These are phyloP conservation scores for Mycena crocata DNA, from an alignment of 768 basidiomycete genomes.

Conservation along the genomic window DNA sequence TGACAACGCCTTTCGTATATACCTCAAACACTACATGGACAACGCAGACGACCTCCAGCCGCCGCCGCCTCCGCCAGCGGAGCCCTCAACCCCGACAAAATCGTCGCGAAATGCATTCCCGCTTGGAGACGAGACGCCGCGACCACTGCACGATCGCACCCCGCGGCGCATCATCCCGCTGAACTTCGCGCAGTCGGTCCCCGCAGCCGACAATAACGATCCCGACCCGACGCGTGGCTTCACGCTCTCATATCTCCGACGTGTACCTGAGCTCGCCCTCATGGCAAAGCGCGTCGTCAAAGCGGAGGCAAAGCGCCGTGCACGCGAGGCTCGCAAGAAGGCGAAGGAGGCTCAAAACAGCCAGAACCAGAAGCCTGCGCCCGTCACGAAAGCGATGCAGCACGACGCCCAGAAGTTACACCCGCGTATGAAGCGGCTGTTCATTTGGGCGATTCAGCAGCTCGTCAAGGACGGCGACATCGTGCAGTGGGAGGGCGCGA, in stretches of 20 bases:
- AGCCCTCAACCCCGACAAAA: slow-evolving; percentile 53
- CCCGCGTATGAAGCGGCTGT: slow-evolving; percentile 74
- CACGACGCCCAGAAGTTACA: slow-evolving; percentile 42
- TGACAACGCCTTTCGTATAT: slow-evolving; percentile 77
- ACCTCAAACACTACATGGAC: slow-evolving; percentile 86
- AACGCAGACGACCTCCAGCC: slow-evolving; percentile 48
- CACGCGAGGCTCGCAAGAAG: slow-evolving; percentile 60
- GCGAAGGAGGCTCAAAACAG: slow-evolving; percentile 44
- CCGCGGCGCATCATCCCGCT: slow-evolving; percentile 40
- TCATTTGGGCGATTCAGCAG: slow-evolving; percentile 71
- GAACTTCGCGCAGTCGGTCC: slow-evolving; percentile 20
- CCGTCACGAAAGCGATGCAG: slow-evolving; percentile 12
- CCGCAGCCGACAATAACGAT: neutral
- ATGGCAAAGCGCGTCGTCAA: slow-evolving; percentile 75
- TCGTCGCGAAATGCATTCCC: slow-evolving; percentile 27
- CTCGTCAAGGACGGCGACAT: slow-evolving; percentile 80
- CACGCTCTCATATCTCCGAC: slow-evolving; percentile 79
- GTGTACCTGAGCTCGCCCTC: slow-evolving; percentile 77
- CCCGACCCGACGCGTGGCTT: slow-evolving; percentile 56
- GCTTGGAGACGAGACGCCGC: slow-evolving; percentile 39
- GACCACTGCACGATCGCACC: slow-evolving; percentile 40
- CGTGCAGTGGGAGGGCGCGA: slow-evolving; percentile 77
- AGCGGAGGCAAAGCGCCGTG: slow-evolving; percentile 67
- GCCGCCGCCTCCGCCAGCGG: slow-evolving; percentile 6
- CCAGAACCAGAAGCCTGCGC: slow-evolving; percentile 6